Base-by-base conservation (phyloP, 495 filamentous ascomycete genomes). In the Annulohypoxylon maeteangense region DNA sequence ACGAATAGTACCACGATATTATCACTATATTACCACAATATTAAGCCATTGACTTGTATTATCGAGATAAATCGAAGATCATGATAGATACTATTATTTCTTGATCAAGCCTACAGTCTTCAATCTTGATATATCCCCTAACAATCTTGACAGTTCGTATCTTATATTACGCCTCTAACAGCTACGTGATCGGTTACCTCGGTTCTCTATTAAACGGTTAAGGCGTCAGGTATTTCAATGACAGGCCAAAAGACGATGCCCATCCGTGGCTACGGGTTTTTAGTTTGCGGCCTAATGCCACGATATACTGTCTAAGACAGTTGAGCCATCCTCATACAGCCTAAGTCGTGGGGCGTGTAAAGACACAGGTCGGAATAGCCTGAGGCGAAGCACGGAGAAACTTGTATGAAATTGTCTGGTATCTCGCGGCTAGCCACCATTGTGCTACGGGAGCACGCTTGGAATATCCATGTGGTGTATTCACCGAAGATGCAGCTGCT, bases 291-390 rank as follows among this genome's bases (percentile, higher is more conserved):
- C 23, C 70, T 65, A 73, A 68, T 66, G 65, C 70, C 70, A 66
- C 65, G 70, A 73, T 73, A 57, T 57, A 22, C 40, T 72, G 69
- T 72, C 69, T 72, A 67, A 72, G 69, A 72, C 69, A 72, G 22
- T 20, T 57, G 47, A 71, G 40, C 47, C 61, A 62, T 51, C 42
- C 69, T 55, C 65, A 68, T 65, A 55, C 34, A 55, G 65, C 48
- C 63, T 73, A 73, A 73, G 45, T 27, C 61, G 65, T 65, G 65
- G 65, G 67, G 70, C 65, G 29, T n/a, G n/a, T 47, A 32, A 68
- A 59, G 36, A 16, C 60, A 67, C 32, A 67, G 50, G 61, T 3
- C 53, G 65, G 70, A 61, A 65, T 73, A 68, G 70, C 48, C 10
- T 47, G 32, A 47, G 48, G 55, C 65, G 45, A 68, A 62, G 59